Conservation (phyloP, 75 land plant species). For the Pinus taeda region DNA sequence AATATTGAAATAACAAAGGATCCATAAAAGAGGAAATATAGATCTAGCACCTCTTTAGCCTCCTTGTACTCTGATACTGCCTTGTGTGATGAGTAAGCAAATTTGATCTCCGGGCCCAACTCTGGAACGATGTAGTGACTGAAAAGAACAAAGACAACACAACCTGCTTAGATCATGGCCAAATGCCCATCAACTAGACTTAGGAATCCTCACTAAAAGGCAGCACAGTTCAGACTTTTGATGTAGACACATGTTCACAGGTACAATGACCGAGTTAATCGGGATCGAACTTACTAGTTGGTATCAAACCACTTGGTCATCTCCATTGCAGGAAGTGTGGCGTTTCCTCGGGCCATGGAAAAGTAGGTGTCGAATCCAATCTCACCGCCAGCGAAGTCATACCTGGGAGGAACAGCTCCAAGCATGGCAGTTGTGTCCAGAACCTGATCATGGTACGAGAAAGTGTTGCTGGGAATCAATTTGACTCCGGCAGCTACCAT, state of each 20-base stretch:
- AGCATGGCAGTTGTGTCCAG: slow-evolving; percentile 69
- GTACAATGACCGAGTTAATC: no score
- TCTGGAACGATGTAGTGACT: slow-evolving; percentile 91
- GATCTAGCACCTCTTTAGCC: slow-evolving; percentile 55
- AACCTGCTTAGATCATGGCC: neutral
- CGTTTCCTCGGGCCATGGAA: slow-evolving; percentile 78
- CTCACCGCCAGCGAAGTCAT: slow-evolving; percentile 58
- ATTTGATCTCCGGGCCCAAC: slow-evolving; percentile 64
- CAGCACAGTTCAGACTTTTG: neutral
- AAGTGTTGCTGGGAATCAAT: slow-evolving; percentile 71
- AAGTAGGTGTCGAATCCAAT: slow-evolving; percentile 58
- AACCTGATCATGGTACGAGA: slow-evolving; percentile 68
- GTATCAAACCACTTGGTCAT: slow-evolving; percentile 88
- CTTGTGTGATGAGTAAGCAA: slow-evolving; percentile 72
- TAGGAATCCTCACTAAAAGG: neutral
- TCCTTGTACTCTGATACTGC: slow-evolving; percentile 73
- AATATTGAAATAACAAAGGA: neutral
- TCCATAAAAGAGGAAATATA: neutral
- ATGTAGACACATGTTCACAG: neutral
- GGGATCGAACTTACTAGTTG: slow-evolving; percentile 59
- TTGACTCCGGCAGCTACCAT: slow-evolving; percentile 59
- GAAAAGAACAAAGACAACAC: neutral
- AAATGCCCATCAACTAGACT: neutral
- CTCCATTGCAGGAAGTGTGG: slow-evolving; percentile 69
- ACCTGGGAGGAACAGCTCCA: slow-evolving; percentile 74